A percentile compares a stretch with the other conserved stretches of the same genome.
These are phyloP conservation scores for Triticum turgidum DNA, from an alignment of 176 grass and related monocot genomes.

Conservation along the genomic window DNA sequence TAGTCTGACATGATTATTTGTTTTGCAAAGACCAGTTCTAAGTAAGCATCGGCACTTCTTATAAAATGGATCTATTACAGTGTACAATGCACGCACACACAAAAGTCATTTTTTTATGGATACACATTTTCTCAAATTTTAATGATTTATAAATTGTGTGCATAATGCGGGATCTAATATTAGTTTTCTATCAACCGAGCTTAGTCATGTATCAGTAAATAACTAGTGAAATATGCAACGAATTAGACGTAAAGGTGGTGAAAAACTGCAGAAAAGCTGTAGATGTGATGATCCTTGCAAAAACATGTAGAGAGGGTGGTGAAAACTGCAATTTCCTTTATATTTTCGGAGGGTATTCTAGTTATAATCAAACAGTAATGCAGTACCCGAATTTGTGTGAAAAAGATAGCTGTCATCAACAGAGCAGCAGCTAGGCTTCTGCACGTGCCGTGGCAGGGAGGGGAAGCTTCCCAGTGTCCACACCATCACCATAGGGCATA, in stretches of 20 bases:
- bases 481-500: no score
- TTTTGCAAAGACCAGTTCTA: neutral
- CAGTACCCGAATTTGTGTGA: no score
- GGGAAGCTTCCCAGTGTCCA: no score
- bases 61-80: neutral
- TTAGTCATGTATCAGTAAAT: neutral
- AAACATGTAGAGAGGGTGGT: neutral
- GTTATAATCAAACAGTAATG: no score
- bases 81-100: neutral
- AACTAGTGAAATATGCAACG: neutral
- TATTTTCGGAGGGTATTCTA: no score
- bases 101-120: neutral
- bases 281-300: neutral
- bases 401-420: no score
- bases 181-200: neutral
- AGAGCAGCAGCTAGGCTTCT: no score
- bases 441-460: no score
- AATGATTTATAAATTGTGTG: neutral
- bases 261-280: neutral
- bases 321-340: neutral
- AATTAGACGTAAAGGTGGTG: neutral
- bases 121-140: neutral
- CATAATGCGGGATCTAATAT: neutral
- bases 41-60: neutral
- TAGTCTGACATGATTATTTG: neutral